Evolutionary conservation across 2,329 filamentous ascomycete genomes (phyloP).

Genomic region (Colletotrichum gloeosporioides): DNA sequence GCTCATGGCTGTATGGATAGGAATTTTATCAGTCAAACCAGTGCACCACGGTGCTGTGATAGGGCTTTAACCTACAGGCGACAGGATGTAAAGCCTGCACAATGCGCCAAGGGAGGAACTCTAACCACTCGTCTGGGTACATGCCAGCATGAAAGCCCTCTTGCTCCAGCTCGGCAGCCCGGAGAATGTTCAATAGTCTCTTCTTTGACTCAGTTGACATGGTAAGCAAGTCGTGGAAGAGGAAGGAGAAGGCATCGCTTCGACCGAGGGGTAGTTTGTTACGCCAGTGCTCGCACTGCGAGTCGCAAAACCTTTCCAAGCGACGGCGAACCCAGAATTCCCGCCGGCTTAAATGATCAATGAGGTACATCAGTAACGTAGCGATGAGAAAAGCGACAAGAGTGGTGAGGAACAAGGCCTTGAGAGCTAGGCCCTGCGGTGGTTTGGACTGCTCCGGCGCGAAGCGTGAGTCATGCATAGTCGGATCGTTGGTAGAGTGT

Average conservation of each 20-base stretch:
- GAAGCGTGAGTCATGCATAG: neutral
- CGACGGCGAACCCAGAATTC: neutral
- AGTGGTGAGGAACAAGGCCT: neutral
- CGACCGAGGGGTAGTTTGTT: neutral
- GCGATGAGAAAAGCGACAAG: neutral
- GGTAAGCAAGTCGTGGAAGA: neutral
- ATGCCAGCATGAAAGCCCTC: neutral
- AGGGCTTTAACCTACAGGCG: neutral
- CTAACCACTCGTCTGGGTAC: neutral
- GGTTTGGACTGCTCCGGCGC: neutral
- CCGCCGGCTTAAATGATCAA: neutral
- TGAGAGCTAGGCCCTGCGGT: neutral
- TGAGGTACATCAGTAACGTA: neutral
- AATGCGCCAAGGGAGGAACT: neutral
- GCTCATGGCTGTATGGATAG: neutral
- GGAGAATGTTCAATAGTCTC: neutral
- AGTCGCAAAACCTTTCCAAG: neutral
- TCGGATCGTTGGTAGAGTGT: fast-evolving
- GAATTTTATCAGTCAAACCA: fast-evolving
- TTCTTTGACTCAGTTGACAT: neutral
- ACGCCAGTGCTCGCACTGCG: fast-evolving
- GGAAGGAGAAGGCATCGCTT: neutral
- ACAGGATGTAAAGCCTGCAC: neutral
- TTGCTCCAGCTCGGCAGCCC: neutral
- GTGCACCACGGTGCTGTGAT: neutral